Evolutionary conservation across 2,329 filamentous ascomycete genomes (phyloP).

Genomic region (Hypomyces rosellus): DNA sequence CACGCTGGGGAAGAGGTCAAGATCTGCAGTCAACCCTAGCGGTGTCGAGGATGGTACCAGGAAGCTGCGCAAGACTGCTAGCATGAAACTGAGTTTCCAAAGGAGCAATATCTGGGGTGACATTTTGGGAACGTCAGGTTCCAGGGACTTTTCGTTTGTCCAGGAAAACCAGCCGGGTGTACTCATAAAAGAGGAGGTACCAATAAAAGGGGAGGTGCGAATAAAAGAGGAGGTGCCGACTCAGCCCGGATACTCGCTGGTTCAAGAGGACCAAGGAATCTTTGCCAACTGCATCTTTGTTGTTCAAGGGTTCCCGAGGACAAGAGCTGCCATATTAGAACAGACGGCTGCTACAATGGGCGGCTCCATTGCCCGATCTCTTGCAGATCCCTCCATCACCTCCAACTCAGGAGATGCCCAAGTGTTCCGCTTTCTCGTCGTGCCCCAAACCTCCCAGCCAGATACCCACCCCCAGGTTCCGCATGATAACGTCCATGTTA

Average conservation of each 20-base stretch:
- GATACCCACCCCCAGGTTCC: slow-evolving; percentile 35
- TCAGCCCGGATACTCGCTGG: slow-evolving; percentile 9
- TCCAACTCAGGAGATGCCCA: slow-evolving; percentile 22
- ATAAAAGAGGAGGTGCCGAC: slow-evolving; percentile 7
- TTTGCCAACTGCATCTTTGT: slow-evolving; percentile 54
- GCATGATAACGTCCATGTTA: slow-evolving; percentile 39
- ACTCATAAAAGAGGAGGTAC: slow-evolving; percentile 11
- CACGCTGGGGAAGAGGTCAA: slow-evolving; percentile 52
- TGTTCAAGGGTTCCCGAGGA: slow-evolving; percentile 51
- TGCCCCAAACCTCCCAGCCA: slow-evolving; percentile 46
- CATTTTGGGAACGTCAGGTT: slow-evolving; percentile 55
- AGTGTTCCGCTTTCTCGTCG: slow-evolving; percentile 43
- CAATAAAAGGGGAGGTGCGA: slow-evolving; percentile 12
- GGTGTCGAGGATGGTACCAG: slow-evolving; percentile 53
- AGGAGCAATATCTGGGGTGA: slow-evolving; percentile 85
- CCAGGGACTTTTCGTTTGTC: slow-evolving; percentile 29
- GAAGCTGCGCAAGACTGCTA: slow-evolving; percentile 83
- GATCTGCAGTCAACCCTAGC: slow-evolving; percentile 37
- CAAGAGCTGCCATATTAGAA: slow-evolving; percentile 43
- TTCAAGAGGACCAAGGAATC: slow-evolving; percentile 29
- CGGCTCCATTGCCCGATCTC: slow-evolving; percentile 36
- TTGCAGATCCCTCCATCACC: slow-evolving; percentile 34
- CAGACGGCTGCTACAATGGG: slow-evolving; percentile 43
- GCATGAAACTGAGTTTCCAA: slow-evolving; percentile 73
- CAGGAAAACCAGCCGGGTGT: slow-evolving; percentile 16